Evolutionary conservation across 2,329 filamentous ascomycete species (phyloP), one percentile per base, ranked within the genome.

Genomic region (Rachicladosporium sp.): DNA sequence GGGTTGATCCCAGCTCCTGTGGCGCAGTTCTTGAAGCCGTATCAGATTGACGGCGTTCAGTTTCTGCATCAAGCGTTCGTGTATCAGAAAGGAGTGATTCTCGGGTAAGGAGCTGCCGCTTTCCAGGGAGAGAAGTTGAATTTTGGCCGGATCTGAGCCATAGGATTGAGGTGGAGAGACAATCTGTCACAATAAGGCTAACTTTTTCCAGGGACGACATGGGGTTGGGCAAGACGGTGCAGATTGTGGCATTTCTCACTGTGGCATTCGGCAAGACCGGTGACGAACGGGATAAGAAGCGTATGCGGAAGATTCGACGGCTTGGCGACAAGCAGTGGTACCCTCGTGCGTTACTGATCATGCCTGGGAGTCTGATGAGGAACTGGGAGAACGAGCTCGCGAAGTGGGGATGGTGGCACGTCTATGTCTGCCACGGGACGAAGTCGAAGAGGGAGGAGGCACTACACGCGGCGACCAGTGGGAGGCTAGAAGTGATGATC

Each of bases 141-240:
- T 19, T 19, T 19, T 19, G 15, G 15, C 15, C 15, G 15, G 15
- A 19, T 19, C 15, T 19, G 15, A 19, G 15, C 15, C 15, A 19
- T 19, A 19, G 15, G 15, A 19, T 19, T 19, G 15, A 5, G 15
- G 15, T 19, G 15, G 15, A 19, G 15, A 19, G 15, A 19, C 15
- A 19, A 19, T 19, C 15, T 19, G 15, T 19, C 15, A 19, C 15
- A 19, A 19, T 19, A 19, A 3, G 15, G 15, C 15, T 19, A 19
- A 19, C 15, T 19, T 19, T 19, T 19, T 19, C 15, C 15, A 19
- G 15, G 2, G 91, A 98, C 55, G 91, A 98, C 54, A 98, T 98
- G 91, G 91, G 91, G 12, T 63, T 98, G 27, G 91, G 91, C 1
- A 98, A 98, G 62, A 98, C 91, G 0, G 85, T 98, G 2, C 91